phyloP scores from a whole-genome alignment of 208 protist genomes.

The Lotmaria passim region DNA sequence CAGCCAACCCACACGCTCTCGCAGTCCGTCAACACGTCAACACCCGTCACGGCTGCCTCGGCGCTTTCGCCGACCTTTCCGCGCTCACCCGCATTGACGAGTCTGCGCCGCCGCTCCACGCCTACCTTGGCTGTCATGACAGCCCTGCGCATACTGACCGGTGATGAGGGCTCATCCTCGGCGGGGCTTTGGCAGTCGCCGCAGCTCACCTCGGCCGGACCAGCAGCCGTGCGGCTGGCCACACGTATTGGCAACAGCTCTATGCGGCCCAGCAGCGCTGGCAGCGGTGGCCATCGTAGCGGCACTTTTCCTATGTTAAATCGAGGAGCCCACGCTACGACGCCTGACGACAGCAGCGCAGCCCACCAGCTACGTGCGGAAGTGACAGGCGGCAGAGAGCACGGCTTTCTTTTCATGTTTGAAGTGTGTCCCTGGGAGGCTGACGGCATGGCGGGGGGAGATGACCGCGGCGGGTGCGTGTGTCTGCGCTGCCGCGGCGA shows the following conservation, averaged over 20 bases:
- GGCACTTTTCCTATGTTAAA: too few relatives aligned
- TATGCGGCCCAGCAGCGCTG: background rate
- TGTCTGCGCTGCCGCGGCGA: constrained; percentile 26
- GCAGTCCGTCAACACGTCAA: background rate
- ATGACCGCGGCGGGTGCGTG: constrained; percentile 3
- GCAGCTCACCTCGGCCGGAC: background rate
- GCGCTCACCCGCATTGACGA: background rate
- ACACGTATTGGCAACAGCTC: background rate
- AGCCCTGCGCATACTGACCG: constrained; percentile 9
- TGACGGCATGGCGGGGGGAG: background rate
- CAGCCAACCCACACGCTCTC: background rate
- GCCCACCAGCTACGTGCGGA: background rate
- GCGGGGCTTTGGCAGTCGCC: background rate
- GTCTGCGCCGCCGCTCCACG: background rate
- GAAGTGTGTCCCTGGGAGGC: constrained; percentile 22
- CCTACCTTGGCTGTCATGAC: background rate
- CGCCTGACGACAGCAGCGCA: background rate
- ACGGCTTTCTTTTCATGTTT: constrained; percentile 29
- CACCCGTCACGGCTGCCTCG: background rate
- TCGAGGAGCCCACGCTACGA: background rate
- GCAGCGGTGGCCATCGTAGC: too few relatives aligned
- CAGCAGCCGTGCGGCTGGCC: background rate
- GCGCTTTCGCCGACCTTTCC: background rate
- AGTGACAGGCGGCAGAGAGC: background rate
- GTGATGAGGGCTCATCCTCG: background rate